Evolutionary conservation across 306 rosid genomes (phyloP).

Genomic region (Gillenia trifoliata): DNA sequence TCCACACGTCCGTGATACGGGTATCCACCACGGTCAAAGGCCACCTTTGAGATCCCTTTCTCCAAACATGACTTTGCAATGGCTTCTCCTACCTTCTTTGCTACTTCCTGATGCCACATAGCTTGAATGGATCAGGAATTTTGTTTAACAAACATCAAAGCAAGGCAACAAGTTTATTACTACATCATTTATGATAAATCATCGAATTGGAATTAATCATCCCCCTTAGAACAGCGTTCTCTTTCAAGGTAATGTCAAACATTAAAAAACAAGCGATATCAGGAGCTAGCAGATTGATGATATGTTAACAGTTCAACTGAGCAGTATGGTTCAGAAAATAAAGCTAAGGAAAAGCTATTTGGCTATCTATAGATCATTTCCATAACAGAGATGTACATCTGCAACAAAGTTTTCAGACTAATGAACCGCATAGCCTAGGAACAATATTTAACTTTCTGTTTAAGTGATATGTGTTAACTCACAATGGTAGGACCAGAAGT

Average conservation of each 20-base stretch:
- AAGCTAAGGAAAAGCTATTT: too few relatives aligned
- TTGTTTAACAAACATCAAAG: not conserved
- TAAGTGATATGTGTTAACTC: conserved; percentile 31
- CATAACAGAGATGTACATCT: not conserved
- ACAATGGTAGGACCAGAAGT: conserved; percentile 81
- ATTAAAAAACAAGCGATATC: not conserved
- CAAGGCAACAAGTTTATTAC: not conserved
- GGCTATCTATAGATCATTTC: not conserved
- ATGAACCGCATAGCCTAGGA: conserved; percentile 3
- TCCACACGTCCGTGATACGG: conserved; percentile 94
- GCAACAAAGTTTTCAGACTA: conserved; percentile 2
- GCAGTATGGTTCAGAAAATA: not conserved
- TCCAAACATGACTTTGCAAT: conserved; percentile 83
- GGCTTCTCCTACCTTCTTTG: conserved; percentile 84
- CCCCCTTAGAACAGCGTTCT: too few relatives aligned
- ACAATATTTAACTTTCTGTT: not conserved
- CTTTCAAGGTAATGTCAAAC: not conserved
- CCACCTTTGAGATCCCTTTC: conserved; percentile 92
- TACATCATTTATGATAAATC: not conserved
- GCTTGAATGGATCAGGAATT: conserved; percentile 11
- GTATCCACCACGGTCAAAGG: conserved; percentile 91
- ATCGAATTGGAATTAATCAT: too few relatives aligned
- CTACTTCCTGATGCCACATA: conserved; percentile 70
- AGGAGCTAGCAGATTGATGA: not conserved
- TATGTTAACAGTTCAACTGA: not conserved